These are phyloP conservation scores for Fusarium coffeatum DNA, from an alignment of 2,329 filamentous ascomycete genomes.

Conservation along the genomic window DNA sequence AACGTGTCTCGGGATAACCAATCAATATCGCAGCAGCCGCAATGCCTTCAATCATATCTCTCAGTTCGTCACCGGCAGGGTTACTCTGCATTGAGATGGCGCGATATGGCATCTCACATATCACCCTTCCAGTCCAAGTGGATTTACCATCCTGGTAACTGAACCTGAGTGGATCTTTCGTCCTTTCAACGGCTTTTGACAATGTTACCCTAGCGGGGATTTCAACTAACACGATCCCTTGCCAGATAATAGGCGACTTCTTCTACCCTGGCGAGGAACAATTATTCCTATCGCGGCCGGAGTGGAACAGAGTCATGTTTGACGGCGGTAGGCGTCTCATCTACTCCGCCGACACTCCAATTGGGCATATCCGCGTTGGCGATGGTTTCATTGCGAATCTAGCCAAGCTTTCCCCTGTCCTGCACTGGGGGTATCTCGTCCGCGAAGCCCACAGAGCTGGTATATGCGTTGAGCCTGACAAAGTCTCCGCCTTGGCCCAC, in stretches of 20 bases:
- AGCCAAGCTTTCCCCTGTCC: slow-evolving; percentile 50
- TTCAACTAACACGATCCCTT: slow-evolving; percentile 38
- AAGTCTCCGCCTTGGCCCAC: slow-evolving; percentile 47
- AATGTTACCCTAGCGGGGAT: slow-evolving; percentile 40
- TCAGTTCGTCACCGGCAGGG: slow-evolving; percentile 35
- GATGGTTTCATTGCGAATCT: slow-evolving; percentile 52
- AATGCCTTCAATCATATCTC: slow-evolving; percentile 16
- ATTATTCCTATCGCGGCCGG: slow-evolving; percentile 53
- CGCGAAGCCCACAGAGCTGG: slow-evolving; percentile 48
- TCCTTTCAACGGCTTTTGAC: slow-evolving; percentile 32
- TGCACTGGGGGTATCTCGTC: slow-evolving; percentile 50
- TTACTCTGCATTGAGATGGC: slow-evolving; percentile 43
- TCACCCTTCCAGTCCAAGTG: slow-evolving; percentile 40
- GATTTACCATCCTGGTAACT: slow-evolving; percentile 35
- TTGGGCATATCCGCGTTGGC: slow-evolving; percentile 42
- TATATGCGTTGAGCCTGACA: slow-evolving; percentile 46
- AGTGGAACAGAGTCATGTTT: slow-evolving; percentile 52
- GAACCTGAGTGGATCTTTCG: slow-evolving; percentile 36
- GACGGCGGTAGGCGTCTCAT: slow-evolving; percentile 44
- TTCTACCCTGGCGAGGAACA: slow-evolving; percentile 51
- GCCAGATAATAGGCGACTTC: slow-evolving; percentile 54
- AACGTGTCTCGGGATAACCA: slow-evolving; percentile 6
- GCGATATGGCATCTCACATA: slow-evolving; percentile 46
- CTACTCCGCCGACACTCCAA: slow-evolving; percentile 40
- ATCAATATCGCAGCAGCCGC: neutral